Evolutionary conservation across 2,329 filamentous ascomycete genomes (phyloP), one percentile per base, ranked within the genome.

Genomic region (Ceratocystis variospora): DNA sequence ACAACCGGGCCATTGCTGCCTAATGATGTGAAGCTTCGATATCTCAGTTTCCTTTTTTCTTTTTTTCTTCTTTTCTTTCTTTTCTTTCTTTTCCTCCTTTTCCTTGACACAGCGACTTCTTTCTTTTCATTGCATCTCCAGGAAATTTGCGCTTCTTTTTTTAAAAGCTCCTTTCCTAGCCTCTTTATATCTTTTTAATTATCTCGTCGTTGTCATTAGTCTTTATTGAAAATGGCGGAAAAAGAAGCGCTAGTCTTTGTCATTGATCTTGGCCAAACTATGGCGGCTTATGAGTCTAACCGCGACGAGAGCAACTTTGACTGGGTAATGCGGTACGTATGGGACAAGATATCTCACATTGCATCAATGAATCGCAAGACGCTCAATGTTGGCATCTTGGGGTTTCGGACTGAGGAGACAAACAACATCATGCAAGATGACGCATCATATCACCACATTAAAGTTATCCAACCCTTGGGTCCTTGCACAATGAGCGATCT

Each of bases 211-310:
- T 45, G 33, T 15, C 37, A 50, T 19, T 41, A 41, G 28, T n/a
- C 10, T 50, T 61, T 12, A 17, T 46, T 68, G 70, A 79, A 68
- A 66, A 97, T 97, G 93, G 88, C 91, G 10, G 86, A 89, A 69
- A 99, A 99, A 75, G 90, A 97, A 78, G 90, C 91, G 7, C 94
- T 88, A 0, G 84, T 97, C 55, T 99, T 94, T 75, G 87, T 99
- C 71, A 77, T 99, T 68, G 94, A 99, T 76, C 79, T 96, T 28
- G 92, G 91, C 67, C 80, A 78, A 72, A 89, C 92, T n/a, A 96
- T 96, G 89, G 87, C 81, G 67, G 79, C 88, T 73, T 82, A 79
- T 71, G 83, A 85, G 71, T 81, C 84, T 76, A 90, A 87, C 31
- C 85, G 94, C 70, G 74, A 79, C 22, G 83, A 93, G 74, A 87